Base-by-base conservation (phyloP, 2,329 filamentous ascomycete genomes). In the Trichophyton schoenleinii region DNA sequence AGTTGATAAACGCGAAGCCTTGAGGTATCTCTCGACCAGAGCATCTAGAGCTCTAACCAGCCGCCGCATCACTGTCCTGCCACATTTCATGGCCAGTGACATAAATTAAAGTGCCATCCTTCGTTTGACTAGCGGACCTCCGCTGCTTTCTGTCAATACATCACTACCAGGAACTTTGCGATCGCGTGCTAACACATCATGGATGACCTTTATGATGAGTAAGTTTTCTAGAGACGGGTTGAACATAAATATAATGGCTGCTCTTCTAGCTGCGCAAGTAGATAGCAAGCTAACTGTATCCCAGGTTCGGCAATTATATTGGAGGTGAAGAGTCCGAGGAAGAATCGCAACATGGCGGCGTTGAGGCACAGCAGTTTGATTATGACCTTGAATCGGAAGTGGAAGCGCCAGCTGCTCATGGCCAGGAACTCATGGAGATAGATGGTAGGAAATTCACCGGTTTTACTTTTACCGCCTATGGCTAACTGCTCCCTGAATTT, bases 141-240 rank as follows among this genome's bases (percentile, higher is more conserved):
- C 15, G 52, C 20, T n/a, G 18, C n/a, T 9, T n/a, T n/a, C 34
- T 52, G 34, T 55, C 13, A 36, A 6, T 8, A 15, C 46, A 52
- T 28, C 11, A 3, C 28, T 55, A 36, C 52, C 31, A 3, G n/a
- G 31, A 3, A 20, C 52, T 34, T 55, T 55, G 31, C 52, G 31
- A 55, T 55, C 13, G 52, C 31, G 28, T 55, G 31, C 52, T 18
- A 20, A 36, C 13, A 6, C 52, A 55, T 44, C 69, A 94, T 96
- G 91, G 91, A 96, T 80, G 91, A 96, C 76, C 85, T 96, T 69
- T 96, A 97, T 74, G 92, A 97, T 78, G 92, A 97, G 89, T 95
- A 79, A 66, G 67, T 64, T 59, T 31, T 5, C 34, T 42, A 13
- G 46, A 28, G 15, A 46, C 20, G n/a, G 28, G 3, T 20, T n/a